Percentiles rank a stretch among this genome's conserved stretches.
Conservation (phyloP, 257 asterid genomes). For the Marsdenia floribunda region DNA sequence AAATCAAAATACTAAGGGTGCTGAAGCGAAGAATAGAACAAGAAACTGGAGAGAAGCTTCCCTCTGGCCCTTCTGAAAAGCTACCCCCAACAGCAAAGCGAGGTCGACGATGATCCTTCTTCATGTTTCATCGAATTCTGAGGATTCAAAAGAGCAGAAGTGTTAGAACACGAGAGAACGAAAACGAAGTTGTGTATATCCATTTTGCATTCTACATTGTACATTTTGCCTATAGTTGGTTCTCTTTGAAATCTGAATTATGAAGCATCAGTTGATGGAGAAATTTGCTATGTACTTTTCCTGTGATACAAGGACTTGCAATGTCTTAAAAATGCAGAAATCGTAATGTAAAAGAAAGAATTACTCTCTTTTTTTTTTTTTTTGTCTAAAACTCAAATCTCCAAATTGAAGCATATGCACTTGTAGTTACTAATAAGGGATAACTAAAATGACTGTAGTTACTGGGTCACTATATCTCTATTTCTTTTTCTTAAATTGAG, state of each 20-base stretch:
- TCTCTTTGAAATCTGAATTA: background rate
- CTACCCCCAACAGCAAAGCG: conserved; percentile 80
- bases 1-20: conserved; percentile 69
- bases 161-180: background rate
- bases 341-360: too few species aligned
- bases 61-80: conserved; percentile 77
- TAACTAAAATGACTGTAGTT: too few species aligned
- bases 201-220: background rate
- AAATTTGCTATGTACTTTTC: background rate
- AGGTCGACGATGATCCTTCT: conserved; percentile 5
- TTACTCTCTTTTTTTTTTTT: too few species aligned
- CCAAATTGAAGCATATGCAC: too few species aligned
- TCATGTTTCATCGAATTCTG: background rate
- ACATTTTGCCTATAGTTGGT: background rate
- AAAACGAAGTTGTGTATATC: background rate
- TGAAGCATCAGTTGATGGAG: background rate
- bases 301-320: too few species aligned
- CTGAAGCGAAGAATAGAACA: conserved; percentile 64
- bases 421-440: too few species aligned
- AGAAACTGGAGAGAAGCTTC: conserved; percentile 73
- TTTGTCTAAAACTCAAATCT: too few species aligned
- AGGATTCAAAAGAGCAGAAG: background rate
- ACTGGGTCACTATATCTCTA: too few species aligned
- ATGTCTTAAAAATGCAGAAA: too few species aligned
- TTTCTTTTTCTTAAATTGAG: too few species aligned